Evolutionary conservation across 2,329 filamentous ascomycete species (phyloP).

Genomic region (Hypoxylon sp.): DNA sequence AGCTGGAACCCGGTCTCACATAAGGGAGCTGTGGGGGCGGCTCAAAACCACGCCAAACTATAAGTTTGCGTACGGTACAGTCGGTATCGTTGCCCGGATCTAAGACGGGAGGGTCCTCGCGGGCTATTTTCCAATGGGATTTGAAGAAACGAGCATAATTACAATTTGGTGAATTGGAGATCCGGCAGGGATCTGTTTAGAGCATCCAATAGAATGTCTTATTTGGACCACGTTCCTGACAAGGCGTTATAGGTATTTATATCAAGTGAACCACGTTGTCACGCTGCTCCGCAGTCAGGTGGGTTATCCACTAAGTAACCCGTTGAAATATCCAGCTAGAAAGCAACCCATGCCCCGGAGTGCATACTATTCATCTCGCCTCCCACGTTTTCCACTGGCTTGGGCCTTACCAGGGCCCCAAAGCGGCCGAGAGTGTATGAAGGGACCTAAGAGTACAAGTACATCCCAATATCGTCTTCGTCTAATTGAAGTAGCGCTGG

Average conservation of each 20-base stretch:
- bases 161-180: conserved; percentile 35
- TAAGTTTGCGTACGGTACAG: conserved; percentile 15
- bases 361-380: conserved; percentile 7
- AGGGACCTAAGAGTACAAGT: background rate
- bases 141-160: conserved; percentile 26
- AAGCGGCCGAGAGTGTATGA: background rate
- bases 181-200: conserved; percentile 28
- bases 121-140: conserved; percentile 31
- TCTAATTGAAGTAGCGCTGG: background rate
- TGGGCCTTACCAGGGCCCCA: background rate
- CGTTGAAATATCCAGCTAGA: background rate
- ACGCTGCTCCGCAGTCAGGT: conserved; percentile 14
- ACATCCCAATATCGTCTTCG: background rate
- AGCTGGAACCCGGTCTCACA: conserved; percentile 37
- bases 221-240: conserved; percentile 35
- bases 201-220: conserved; percentile 32
- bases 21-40: conserved; percentile 36
- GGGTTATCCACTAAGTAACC: conserved; percentile 6
- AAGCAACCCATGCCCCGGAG: conserved; percentile 6
- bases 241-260: conserved; percentile 23
- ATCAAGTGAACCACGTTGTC: conserved; percentile 23
- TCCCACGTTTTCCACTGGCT: conserved; percentile 14
- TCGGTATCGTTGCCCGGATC: conserved; percentile 32
- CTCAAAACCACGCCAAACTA: conserved; percentile 24
- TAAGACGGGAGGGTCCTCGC: conserved; percentile 30